Evolutionary conservation across 495 filamentous ascomycete species (phyloP).

Genomic region (Cairneyella variabilis): DNA sequence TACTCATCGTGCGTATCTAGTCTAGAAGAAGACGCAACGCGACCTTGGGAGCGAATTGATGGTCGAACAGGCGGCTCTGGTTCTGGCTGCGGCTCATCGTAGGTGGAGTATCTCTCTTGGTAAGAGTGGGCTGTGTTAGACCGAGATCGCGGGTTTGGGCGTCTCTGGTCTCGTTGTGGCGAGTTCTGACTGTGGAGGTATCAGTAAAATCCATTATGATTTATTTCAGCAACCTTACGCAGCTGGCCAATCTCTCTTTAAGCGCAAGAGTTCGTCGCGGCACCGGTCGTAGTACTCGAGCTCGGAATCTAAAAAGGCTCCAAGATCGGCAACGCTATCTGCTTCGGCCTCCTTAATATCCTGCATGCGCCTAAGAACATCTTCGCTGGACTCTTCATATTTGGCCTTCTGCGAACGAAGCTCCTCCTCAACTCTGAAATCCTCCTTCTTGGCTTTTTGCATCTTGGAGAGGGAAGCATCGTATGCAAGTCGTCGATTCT

Average conservation of each 20-base stretch:
- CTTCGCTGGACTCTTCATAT: slow-evolving; percentile 93
- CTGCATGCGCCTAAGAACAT: slow-evolving; percentile 90
- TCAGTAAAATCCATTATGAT: slow-evolving; percentile 9
- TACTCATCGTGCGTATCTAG: slow-evolving; percentile 17
- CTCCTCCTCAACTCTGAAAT: slow-evolving; percentile 92
- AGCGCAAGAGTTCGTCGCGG: slow-evolving; percentile 60
- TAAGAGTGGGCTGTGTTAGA: slow-evolving; percentile 44
- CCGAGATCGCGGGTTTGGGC: slow-evolving; percentile 36
- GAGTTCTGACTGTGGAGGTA: slow-evolving; percentile 13
- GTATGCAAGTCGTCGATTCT: slow-evolving; percentile 84
- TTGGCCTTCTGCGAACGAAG: slow-evolving; percentile 88
- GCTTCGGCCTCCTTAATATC: slow-evolving; percentile 91
- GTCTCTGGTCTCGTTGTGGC: slow-evolving; percentile 20
- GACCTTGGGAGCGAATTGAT: slow-evolving; percentile 51
- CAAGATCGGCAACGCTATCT: slow-evolving; percentile 79
- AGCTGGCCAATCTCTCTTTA: slow-evolving; percentile 44
- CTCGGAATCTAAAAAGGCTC: slow-evolving; percentile 83
- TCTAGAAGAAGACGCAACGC: slow-evolving; percentile 20
- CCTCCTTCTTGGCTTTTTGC: slow-evolving; percentile 90
- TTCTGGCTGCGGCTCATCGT: slow-evolving; percentile 33
- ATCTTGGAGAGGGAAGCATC: slow-evolving; percentile 88
- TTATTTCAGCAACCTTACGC: slow-evolving; percentile 18
- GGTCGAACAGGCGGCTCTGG: slow-evolving; percentile 47
- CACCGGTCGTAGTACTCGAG: slow-evolving; percentile 88
- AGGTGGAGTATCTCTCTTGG: slow-evolving; percentile 36